Conservation (phyloP, 805 yeast species). For the Torulaspora gathmanii region DNA sequence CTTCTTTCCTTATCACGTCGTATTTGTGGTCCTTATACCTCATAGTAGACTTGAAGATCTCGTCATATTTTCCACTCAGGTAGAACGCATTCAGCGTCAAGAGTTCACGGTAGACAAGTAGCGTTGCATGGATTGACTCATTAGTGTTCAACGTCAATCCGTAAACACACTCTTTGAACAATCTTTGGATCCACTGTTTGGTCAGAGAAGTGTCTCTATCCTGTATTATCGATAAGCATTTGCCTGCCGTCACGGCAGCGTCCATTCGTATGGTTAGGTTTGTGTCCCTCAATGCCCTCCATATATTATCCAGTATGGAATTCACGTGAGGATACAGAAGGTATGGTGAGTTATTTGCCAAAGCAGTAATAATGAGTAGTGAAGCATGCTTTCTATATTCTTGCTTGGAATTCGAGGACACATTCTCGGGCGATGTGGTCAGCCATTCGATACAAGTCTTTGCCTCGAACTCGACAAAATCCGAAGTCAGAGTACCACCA, state of each 20-base stretch:
- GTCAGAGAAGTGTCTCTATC: constrained; percentile 69
- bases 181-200: constrained; percentile 66
- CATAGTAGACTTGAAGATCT: constrained; percentile 70
- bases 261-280: constrained; percentile 72
- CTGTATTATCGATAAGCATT: constrained; percentile 72
- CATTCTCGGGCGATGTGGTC: constrained; percentile 45
- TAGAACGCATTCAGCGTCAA: constrained; percentile 67
- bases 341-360: constrained; percentile 85
- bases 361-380: constrained; percentile 69
- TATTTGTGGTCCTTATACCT: constrained; percentile 74
- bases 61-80: constrained; percentile 65
- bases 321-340: constrained; percentile 71
- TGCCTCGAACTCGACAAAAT: constrained; percentile 88
- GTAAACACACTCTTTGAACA: constrained; percentile 62
- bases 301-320: constrained; percentile 72
- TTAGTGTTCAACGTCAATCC: constrained; percentile 50
- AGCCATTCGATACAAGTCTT: constrained; percentile 88
- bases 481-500: constrained; percentile 85
- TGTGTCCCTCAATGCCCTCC: constrained; percentile 82
- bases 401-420: constrained; percentile 56
- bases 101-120: constrained; percentile 76
- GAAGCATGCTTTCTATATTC: constrained; percentile 90
- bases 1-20: constrained; percentile 71
- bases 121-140: constrained; percentile 82
- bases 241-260: constrained; percentile 74